Evolutionary conservation across 2,329 filamentous ascomycete species (phyloP).

Genomic region (Fusarium falciforme): DNA sequence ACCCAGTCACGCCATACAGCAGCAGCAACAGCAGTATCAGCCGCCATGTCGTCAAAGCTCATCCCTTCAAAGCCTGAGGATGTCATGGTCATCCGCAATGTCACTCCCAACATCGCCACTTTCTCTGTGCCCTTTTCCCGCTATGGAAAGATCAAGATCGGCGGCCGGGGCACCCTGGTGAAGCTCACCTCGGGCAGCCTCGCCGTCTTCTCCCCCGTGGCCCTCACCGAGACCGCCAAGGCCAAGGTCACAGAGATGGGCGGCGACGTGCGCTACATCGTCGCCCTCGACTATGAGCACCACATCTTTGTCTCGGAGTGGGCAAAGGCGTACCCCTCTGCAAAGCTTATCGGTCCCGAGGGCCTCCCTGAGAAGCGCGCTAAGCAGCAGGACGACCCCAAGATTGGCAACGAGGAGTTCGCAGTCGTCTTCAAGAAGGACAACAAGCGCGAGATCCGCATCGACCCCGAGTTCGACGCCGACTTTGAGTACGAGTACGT

Average conservation of each 20-base stretch:
- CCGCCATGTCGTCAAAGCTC: slow-evolving; percentile 70
- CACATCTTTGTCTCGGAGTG: slow-evolving; percentile 93
- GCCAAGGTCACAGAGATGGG: slow-evolving; percentile 72
- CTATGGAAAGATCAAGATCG: slow-evolving; percentile 82
- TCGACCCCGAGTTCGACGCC: slow-evolving; percentile 82
- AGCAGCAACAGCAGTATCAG: background rate
- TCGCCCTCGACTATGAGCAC: slow-evolving; percentile 91
- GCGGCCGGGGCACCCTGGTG: slow-evolving; percentile 88
- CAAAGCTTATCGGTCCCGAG: slow-evolving; percentile 84
- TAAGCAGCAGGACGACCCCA: slow-evolving; percentile 60
- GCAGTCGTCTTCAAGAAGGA: slow-evolving; percentile 74
- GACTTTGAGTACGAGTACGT: slow-evolving; percentile 92
- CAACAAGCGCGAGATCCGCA: slow-evolving; percentile 61
- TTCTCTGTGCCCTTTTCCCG: slow-evolving; percentile 87
- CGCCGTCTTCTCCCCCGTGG: slow-evolving; percentile 92
- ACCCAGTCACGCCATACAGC: slow-evolving; percentile 9
- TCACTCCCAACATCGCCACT: slow-evolving; percentile 83
- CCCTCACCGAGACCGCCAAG: slow-evolving; percentile 80
- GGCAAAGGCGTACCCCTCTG: slow-evolving; percentile 81
- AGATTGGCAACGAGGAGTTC: slow-evolving; percentile 68
- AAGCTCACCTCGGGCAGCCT: slow-evolving; percentile 81
- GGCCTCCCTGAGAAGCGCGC: slow-evolving; percentile 86
- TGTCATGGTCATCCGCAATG: slow-evolving; percentile 89
- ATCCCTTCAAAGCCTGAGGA: slow-evolving; percentile 78
- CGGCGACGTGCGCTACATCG: slow-evolving; percentile 82